Conservation (phyloP, 2,329 filamentous ascomycete species). For the Hypomyces perniciosus region DNA sequence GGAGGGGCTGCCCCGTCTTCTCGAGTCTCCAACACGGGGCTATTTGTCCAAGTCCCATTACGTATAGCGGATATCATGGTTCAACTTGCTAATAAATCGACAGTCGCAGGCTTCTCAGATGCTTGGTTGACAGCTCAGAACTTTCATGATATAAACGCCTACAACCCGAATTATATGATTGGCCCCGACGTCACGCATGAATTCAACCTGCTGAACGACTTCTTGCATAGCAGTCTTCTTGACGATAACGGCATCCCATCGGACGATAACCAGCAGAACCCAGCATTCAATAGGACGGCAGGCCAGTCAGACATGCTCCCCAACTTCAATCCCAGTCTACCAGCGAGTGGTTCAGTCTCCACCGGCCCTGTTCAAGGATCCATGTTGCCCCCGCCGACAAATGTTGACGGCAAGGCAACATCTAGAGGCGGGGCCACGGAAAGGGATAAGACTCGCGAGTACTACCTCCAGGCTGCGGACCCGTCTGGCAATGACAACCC, state of each 20-base stretch:
- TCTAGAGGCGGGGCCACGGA: conserved; percentile 59
- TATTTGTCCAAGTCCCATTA: not conserved
- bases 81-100: conserved; percentile 11
- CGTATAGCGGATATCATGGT: not conserved
- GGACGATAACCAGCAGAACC: conserved; percentile 52
- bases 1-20: conserved; percentile 4
- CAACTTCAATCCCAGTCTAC: conserved; percentile 35
- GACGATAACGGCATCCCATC: conserved; percentile 72
- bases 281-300: conserved; percentile 33
- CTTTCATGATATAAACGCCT: conserved; percentile 90
- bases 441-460: conserved; percentile 75
- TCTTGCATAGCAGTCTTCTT: conserved; percentile 83
- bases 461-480: conserved; percentile 95
- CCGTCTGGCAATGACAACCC: conserved; percentile 79
- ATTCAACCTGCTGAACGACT: conserved; percentile 95
- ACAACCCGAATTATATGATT: conserved; percentile 93
- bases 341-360: conserved; percentile 18
- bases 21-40: not conserved
- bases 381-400: conserved; percentile 45
- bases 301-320: conserved; percentile 43
- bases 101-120: conserved; percentile 74
- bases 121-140: conserved; percentile 76
- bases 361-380: conserved; percentile 26
- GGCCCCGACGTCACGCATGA: conserved; percentile 88
- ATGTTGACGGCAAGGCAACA: conserved; percentile 45